Conservation (phyloP, 805 yeast genomes). For the Yamadazyma sp. region DNA sequence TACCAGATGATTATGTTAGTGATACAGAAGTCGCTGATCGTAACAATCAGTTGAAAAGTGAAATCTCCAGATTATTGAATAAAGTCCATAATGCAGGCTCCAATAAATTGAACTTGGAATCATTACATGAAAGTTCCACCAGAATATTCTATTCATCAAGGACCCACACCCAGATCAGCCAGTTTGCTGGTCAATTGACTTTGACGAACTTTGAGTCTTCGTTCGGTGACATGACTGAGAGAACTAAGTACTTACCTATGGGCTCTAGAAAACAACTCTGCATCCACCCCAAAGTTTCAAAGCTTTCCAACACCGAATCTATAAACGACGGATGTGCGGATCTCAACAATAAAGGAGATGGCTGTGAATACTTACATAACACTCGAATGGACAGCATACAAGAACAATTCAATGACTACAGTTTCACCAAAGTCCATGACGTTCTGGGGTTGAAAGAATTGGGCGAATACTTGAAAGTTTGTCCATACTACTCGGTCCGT, state of each 20-base stretch:
- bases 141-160: conserved; percentile 71
- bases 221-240: conserved; percentile 45
- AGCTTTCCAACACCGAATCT: conserved; percentile 46
- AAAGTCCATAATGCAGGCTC: conserved; percentile 33
- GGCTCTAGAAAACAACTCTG: conserved; percentile 88
- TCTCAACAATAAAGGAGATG: conserved; percentile 45
- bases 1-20: conserved; percentile 40
- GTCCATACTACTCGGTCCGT: conserved; percentile 83
- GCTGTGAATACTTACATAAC: conserved; percentile 26
- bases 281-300: conserved; percentile 61
- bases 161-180: conserved; percentile 86
- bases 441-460: conserved; percentile 72
- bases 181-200: conserved; percentile 70
- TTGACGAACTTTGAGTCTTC: conserved; percentile 67
- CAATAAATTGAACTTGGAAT: conserved; percentile 19
- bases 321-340: conserved; percentile 84
- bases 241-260: conserved; percentile 65
- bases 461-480: conserved; percentile 57
- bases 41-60: conserved; percentile 17
- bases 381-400: conserved; percentile 24
- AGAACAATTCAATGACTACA: conserved; percentile 52
- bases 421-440: conserved; percentile 60
- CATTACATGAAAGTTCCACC: conserved; percentile 22
- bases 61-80: conserved; percentile 44
- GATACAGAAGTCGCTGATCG: conserved; percentile 20